phyloP scores from a whole-genome alignment of 108 stramenopile genomes.

The Skeletonema menzelii region DNA sequence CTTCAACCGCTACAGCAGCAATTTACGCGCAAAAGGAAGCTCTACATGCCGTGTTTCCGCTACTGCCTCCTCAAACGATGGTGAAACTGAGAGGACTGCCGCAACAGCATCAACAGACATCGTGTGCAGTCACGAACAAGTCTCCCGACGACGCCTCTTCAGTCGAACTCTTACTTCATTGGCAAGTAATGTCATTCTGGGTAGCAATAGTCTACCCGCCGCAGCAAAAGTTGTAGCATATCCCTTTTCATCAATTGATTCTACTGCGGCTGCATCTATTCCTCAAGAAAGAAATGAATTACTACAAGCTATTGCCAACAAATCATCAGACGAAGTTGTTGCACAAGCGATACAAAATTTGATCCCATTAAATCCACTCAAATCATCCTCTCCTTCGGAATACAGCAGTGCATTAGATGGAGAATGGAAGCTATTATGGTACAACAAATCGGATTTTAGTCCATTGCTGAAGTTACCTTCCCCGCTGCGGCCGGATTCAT shows the following conservation, averaged over 20 bases:
- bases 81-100: neutral
- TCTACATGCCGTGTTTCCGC: neutral
- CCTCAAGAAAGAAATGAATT: slow-evolving; percentile 36
- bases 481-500: slow-evolving; percentile 59
- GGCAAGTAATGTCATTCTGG: neutral
- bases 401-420: slow-evolving; percentile 52
- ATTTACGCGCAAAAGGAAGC: neutral
- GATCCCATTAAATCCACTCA: slow-evolving; percentile 20
- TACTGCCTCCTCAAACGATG: neutral
- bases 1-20: neutral
- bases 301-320: slow-evolving; percentile 24
- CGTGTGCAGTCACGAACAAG: neutral
- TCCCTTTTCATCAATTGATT: neutral
- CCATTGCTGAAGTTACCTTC: slow-evolving; percentile 63
- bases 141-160: neutral
- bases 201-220: neutral
- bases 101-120: neutral
- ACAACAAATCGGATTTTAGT: slow-evolving; percentile 67
- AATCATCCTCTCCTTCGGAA: slow-evolving; percentile 1
- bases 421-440: slow-evolving; percentile 70
- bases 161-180: neutral
- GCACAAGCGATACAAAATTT: slow-evolving; percentile 27
- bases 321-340: slow-evolving; percentile 38
- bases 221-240: neutral
- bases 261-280: neutral